Evolutionary conservation across 805 yeast genomes (phyloP), one percentile per base, ranked within the genome.

Genomic region (Kurtzmaniella fragi): DNA sequence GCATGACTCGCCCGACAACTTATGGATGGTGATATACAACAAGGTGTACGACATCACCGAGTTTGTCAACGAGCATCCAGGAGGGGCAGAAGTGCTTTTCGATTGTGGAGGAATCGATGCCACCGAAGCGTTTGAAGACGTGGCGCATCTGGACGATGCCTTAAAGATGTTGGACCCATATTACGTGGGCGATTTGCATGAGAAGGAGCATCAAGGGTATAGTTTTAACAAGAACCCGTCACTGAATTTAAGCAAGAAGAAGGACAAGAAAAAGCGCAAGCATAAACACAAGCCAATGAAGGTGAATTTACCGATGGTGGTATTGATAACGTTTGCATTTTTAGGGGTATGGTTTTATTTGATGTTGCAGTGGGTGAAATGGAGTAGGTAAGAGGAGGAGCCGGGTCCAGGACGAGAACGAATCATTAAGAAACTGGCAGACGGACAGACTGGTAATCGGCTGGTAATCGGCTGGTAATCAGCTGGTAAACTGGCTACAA

Each of bases 21-120:
- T 87, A 32, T 91, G 96, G 95, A 78, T 91, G 71, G 74, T 87
- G 40, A 72, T 87, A 43, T 81, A 87, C 50, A 87, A 83, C 42
- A 80, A 82, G 49, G 95, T 91, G 5, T 87, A 81, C 58, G 82
- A 87, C 58, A 73, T 84, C 25, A 74, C 91, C 5, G 65, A 69
- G 27, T 89, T 90, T 61, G 69, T 84, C 39, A 71, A 77, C 13
- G 78, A 75, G 35, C 98, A 91, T 60, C 98, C 98, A 3, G 82
- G 82, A 32, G 81, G 80, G 37, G 75, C 78, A 38, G 79, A 82
- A 54, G 86, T 91, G 40, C 74, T 91, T 32, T 60, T 80, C 43
- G 82, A 82, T 44, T 86, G 86, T 50, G 96, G 93, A 14, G 95
- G 93, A 3, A 67, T 61, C 4, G 89, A 83, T 56, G 84, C 86